These are phyloP conservation scores for Trypanosoma conorhini DNA, from an alignment of 208 protist genomes.

Conservation along the genomic window DNA sequence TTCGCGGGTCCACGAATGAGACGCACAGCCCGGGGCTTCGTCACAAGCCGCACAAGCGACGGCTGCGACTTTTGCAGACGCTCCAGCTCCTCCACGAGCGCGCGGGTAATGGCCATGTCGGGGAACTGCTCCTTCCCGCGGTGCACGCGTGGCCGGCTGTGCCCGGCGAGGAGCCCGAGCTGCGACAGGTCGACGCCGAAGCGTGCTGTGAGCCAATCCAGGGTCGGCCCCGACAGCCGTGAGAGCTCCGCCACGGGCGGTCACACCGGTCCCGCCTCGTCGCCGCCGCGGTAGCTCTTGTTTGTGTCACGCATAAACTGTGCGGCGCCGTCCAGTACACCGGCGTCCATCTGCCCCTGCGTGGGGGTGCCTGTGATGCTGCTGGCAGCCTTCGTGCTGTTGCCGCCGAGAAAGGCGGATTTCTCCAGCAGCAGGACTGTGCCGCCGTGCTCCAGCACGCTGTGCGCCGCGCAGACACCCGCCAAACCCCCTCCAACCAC, in stretches of 20 bases:
- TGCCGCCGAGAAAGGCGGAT: conserved; percentile 71
- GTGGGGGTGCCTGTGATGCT: conserved; percentile 85
- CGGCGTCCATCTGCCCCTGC: conserved; percentile 60
- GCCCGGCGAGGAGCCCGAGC: conserved; percentile 81
- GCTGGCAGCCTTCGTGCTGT: conserved; percentile 92
- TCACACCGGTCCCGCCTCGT: conserved; percentile 34
- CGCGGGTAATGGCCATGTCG: conserved; percentile 86
- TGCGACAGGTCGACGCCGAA: conserved; percentile 80
- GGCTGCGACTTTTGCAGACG: conserved; percentile 33
- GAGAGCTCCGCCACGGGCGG: conserved; percentile 63
- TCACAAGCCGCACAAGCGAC: conserved; percentile 46
- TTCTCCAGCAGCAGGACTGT: conserved; percentile 90
- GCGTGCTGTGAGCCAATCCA: conserved; percentile 65
- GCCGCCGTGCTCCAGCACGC: conserved; percentile 51
- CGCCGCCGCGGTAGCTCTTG: conserved; percentile 50
- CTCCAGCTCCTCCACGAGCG: conserved; percentile 72
- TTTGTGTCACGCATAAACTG: conserved; percentile 61
- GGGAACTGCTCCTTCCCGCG: conserved; percentile 62
- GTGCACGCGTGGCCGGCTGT: conserved; percentile 82
- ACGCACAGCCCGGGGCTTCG: conserved; percentile 41
- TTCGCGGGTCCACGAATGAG: conserved; percentile 47
- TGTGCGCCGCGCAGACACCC: conserved; percentile 54
- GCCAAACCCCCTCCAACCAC: conserved; percentile 70
- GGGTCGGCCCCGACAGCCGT: conserved; percentile 51
- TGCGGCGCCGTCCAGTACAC: conserved; percentile 62